Percentiles rank a stretch among this genome's conserved stretches.
Conservation (phyloP, 2,329 filamentous ascomycete species). For the Fusarium temperatum region DNA sequence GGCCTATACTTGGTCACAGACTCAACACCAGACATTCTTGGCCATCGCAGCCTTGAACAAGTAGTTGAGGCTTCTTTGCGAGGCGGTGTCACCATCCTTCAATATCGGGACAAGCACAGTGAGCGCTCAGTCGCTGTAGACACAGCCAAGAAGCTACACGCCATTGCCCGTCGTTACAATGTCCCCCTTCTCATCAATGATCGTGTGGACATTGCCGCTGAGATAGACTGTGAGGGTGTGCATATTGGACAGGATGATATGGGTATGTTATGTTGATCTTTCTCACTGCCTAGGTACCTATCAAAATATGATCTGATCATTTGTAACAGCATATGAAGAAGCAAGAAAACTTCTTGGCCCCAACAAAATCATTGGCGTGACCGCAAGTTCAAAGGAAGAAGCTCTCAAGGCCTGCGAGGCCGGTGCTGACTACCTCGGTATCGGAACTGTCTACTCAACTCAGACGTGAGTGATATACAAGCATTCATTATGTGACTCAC, state of each 20-base stretch:
- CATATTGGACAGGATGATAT: slow-evolving; percentile 97
- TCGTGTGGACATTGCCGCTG: slow-evolving; percentile 86
- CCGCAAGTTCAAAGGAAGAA: slow-evolving; percentile 78
- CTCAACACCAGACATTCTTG: slow-evolving; percentile 86
- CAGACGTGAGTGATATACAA: slow-evolving; percentile 65
- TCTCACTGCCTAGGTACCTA: background rate
- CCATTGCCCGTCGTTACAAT: slow-evolving; percentile 70
- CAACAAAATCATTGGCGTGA: slow-evolving; percentile 87
- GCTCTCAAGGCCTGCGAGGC: slow-evolving; percentile 74
- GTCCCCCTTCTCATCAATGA: slow-evolving; percentile 94
- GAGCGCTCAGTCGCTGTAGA: slow-evolving; percentile 76
- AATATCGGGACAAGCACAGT: slow-evolving; percentile 88
- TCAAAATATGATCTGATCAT: background rate
- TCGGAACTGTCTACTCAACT: slow-evolving; percentile 90
- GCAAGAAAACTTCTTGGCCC: slow-evolving; percentile 79
- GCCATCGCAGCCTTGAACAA: slow-evolving; percentile 71
- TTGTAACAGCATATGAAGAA: slow-evolving; percentile 40
- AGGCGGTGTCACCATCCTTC: slow-evolving; percentile 86
- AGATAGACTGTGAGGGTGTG: slow-evolving; percentile 87
- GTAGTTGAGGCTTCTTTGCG: slow-evolving; percentile 80
- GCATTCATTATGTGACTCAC: background rate
- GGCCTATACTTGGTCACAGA: slow-evolving; percentile 92
- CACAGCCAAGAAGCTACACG: slow-evolving; percentile 76
- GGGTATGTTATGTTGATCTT: slow-evolving; percentile 61
- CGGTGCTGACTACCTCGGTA: slow-evolving; percentile 90